Percentiles rank a stretch among this genome's conserved stretches.
These are phyloP conservation scores for Urtica urens DNA, from an alignment of 306 rosid genomes.

Conservation along the genomic window DNA sequence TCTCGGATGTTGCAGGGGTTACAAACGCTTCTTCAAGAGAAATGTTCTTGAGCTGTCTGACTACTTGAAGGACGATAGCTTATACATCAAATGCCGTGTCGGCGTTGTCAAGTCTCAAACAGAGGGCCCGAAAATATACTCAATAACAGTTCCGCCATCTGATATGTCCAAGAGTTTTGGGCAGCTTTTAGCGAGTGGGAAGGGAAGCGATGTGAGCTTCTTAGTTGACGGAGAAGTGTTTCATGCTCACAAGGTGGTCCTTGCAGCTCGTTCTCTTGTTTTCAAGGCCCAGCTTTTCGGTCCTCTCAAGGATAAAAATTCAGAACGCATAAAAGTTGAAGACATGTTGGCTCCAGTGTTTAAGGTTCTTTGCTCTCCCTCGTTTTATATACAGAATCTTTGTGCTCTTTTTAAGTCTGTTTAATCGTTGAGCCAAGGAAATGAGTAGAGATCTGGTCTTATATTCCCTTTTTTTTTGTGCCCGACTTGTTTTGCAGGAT, in stretches of 20 bases:
- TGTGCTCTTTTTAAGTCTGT: not conserved
- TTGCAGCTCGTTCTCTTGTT: conserved; percentile 57
- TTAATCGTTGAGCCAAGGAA: not conserved
- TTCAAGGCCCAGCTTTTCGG: conserved; percentile 59
- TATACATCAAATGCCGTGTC: conserved; percentile 40
- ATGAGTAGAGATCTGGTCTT: not conserved
- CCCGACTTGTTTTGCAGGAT: conserved; percentile 24
- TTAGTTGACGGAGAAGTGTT: conserved; percentile 45
- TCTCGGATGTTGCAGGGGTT: conserved; percentile 37
- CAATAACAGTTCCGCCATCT: conserved; percentile 36
- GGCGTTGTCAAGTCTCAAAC: conserved; percentile 48
- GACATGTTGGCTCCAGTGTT: conserved; percentile 48
- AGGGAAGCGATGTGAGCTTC: conserved; percentile 43
- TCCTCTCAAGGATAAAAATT: conserved; percentile 45
- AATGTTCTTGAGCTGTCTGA: conserved; percentile 42
- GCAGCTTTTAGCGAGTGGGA: conserved; percentile 42
- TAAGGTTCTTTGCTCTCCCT: conserved; percentile 28
- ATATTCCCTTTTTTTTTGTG: not conserved
- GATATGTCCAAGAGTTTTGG: conserved; percentile 41
- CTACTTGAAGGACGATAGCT: conserved; percentile 50
- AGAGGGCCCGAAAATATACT: conserved; percentile 40
- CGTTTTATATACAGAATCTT: conserved; percentile 1
- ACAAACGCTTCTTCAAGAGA: conserved; percentile 50
- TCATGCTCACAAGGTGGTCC: conserved; percentile 49
- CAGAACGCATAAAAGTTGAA: conserved; percentile 35